Evolutionary conservation across 2,329 filamentous ascomycete species (phyloP), one percentile per base, ranked within the genome.

Genomic region (Neofusicoccum ribis): DNA sequence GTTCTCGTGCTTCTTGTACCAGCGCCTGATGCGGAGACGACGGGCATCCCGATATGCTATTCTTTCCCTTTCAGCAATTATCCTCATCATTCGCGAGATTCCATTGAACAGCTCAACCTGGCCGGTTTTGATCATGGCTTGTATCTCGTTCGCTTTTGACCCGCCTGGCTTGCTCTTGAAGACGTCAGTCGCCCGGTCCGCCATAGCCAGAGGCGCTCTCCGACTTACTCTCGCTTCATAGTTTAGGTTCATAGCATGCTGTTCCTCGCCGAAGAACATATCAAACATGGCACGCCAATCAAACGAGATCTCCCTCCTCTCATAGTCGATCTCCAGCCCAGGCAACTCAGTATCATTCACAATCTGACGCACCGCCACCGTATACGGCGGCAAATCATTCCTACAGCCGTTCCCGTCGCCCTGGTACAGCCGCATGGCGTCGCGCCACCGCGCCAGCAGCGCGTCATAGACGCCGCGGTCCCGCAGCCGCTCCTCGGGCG

Each of bases 301-400:
- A 27, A 76, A 69, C 1, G 27, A 54, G 2, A 76, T 69, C 56
- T 69, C 72, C 20, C 73, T 67, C 5, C 66, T 52, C 11, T 66
- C 65, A 11, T 65, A 49, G 43, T 72, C 60, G 39, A 76, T 68
- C 3, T 20, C 46, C 14, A 77, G 67, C 0, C 54, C 68, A 5
- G 73, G 72, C 1, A 77, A 67, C 9, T 67, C 68, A 0, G 73
- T 76, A 36, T 77, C 75, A 49, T 76, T 77, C 1, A 76, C 72
- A n/a, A 73, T 34, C n/a, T 63, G 64, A 1, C 68, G 67, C 14
- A 77, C 70, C 7, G 65, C 68, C 8, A 77, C 72, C 0, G 71
- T 74, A 54, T 76, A 76, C 34, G 73, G 70, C 11, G 75, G 74
- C 68, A 73, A 69, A 41, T 77, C 70, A 11, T 72, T 68, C 46